These are phyloP conservation scores for Fomitopsis palustris DNA, from an alignment of 1,284 basidiomycete species.

Conservation along the genomic window DNA sequence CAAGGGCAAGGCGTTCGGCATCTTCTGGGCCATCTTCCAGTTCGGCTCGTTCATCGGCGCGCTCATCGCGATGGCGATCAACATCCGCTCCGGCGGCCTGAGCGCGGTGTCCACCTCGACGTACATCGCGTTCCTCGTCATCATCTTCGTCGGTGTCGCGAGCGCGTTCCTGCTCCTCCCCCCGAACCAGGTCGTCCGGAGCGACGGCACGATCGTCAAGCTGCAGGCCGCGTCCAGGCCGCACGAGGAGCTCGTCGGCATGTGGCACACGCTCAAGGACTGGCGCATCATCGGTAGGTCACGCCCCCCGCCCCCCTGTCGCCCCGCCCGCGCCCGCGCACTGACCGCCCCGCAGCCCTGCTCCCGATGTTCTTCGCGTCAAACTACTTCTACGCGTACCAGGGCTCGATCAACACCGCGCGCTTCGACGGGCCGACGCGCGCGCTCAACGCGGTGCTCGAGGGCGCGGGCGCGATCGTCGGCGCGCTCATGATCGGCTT, in stretches of 20 bases:
- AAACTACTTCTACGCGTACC: conserved; percentile 41
- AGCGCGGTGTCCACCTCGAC: conserved; percentile 35
- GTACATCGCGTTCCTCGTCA: conserved; percentile 40
- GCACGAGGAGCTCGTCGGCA: conserved; percentile 32
- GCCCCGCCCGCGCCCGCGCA: not conserved
- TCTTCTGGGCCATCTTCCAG: conserved; percentile 59
- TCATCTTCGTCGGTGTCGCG: conserved; percentile 37
- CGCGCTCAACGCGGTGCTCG: conserved; percentile 38
- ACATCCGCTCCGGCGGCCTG: conserved; percentile 30
- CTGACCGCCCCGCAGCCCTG: conserved; percentile 25
- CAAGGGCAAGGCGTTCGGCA: conserved; percentile 41
- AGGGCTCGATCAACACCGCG: conserved; percentile 34
- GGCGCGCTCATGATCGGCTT: conserved; percentile 41
- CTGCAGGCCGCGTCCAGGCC: conserved; percentile 31
- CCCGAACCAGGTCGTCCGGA: conserved; percentile 36
- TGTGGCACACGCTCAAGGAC: conserved; percentile 34
- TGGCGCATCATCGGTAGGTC: conserved; percentile 33
- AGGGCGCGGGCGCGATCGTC: conserved; percentile 38
- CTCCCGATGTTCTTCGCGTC: conserved; percentile 41
- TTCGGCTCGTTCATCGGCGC: conserved; percentile 48
- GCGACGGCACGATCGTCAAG: conserved; percentile 37
- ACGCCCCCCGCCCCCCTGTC: not conserved
- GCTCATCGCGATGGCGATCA: conserved; percentile 46
- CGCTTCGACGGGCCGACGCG: conserved; percentile 39
- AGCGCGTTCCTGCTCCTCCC: conserved; percentile 36